Evolutionary conservation across 257 asterid genomes (phyloP).

Genomic region (Coffea canephora): DNA sequence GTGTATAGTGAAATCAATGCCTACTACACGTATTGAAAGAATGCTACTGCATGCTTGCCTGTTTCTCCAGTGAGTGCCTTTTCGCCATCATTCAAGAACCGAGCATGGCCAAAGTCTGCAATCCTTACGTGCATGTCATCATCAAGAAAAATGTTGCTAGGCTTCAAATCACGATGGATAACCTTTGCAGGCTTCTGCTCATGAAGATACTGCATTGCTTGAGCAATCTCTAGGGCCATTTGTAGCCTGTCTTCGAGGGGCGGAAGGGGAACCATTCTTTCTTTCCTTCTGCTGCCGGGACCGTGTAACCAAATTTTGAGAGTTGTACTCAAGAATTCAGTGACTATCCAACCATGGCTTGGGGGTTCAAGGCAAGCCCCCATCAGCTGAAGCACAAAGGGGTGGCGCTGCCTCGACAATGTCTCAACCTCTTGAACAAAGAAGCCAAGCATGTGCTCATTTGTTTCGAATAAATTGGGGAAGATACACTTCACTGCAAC

Average conservation of each 20-base stretch:
- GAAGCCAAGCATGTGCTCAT: constrained; percentile 53
- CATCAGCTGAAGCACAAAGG: constrained; percentile 63
- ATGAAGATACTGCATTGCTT: constrained; percentile 84
- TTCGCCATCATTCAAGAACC: constrained; percentile 62
- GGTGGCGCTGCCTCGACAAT: constrained; percentile 65
- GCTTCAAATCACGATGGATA: constrained; percentile 73
- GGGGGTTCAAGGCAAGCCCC: constrained; percentile 75
- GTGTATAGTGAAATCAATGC: not conserved
- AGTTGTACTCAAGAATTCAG: constrained; percentile 48
- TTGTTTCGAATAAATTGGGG: constrained; percentile 59
- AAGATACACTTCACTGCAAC: constrained; percentile 70
- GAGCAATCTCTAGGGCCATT: constrained; percentile 63
- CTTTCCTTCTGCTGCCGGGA: constrained; percentile 48
- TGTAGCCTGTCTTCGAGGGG: constrained; percentile 47
- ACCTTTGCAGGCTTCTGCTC: constrained; percentile 53
- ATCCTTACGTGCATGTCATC: constrained; percentile 57
- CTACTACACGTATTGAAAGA: not conserved
- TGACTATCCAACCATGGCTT: constrained; percentile 60
- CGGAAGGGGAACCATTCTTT: constrained; percentile 48
- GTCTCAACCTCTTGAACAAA: constrained; percentile 75
- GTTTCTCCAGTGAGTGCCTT: constrained; percentile 82
- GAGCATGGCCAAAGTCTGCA: constrained; percentile 84
- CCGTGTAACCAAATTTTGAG: constrained; percentile 75
- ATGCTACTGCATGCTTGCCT: constrained; percentile 31
- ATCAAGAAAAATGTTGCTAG: constrained; percentile 69